These are phyloP conservation scores for Fonsecaea pedrosoi DNA, from an alignment of 2,329 filamentous ascomycete species.

Conservation along the genomic window DNA sequence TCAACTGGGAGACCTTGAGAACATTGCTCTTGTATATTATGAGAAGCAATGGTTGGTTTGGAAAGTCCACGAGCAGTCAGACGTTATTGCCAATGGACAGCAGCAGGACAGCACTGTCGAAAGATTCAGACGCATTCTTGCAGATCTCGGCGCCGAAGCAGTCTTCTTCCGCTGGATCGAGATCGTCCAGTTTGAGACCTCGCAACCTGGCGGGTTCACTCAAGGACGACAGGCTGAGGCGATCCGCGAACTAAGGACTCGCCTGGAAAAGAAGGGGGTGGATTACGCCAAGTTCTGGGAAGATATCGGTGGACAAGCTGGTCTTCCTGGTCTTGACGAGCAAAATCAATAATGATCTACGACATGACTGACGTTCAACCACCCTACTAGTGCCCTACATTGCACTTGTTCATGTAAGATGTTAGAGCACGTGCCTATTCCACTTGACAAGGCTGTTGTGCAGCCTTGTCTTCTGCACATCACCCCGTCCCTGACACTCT, in stretches of 20 bases:
- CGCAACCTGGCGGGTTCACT: conserved; percentile 78
- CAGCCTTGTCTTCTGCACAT: background rate
- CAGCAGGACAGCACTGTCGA: conserved; percentile 78
- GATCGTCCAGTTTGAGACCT: conserved; percentile 85
- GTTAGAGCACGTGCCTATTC: background rate
- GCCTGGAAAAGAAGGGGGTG: conserved; percentile 77
- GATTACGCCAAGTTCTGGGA: conserved; percentile 83
- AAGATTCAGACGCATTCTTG: conserved; percentile 77
- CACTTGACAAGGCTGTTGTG: conserved; percentile 13
- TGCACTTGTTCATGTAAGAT: background rate
- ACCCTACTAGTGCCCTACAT: background rate
- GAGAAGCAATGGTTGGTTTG: conserved; percentile 71
- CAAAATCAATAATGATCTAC: conserved; percentile 3
- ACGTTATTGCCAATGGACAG: conserved; percentile 46
- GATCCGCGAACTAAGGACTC: conserved; percentile 73
- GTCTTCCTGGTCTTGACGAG: conserved; percentile 57
- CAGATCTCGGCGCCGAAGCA: conserved; percentile 79
- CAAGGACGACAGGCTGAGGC: conserved; percentile 73
- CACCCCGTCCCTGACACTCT: background rate
- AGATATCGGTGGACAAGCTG: conserved; percentile 68
- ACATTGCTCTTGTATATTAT: conserved; percentile 67
- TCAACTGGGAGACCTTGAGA: conserved; percentile 71
- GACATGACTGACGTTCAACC: background rate
- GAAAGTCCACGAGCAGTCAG: conserved; percentile 61
- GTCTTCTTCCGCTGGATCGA: conserved; percentile 94